phyloP scores from a whole-genome alignment of 768 basidiomycete genomes.

The Termitomyces eurrhizus region DNA sequence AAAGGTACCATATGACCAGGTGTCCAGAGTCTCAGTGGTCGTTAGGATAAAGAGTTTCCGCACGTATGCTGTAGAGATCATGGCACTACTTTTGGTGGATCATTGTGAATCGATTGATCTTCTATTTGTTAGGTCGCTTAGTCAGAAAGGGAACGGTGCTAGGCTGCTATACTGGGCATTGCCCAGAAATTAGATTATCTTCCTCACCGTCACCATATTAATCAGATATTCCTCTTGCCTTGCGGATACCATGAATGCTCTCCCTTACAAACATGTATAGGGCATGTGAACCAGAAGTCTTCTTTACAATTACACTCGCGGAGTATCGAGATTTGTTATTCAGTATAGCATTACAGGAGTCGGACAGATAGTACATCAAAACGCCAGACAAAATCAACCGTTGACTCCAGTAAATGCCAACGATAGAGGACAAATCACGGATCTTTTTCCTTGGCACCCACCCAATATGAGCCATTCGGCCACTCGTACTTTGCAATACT shows the following conservation, averaged over 20 bases:
- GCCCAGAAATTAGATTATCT: background rate
- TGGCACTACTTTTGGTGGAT: no score
- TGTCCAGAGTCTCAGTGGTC: no score
- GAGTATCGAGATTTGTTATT: no score
- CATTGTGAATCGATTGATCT: background rate
- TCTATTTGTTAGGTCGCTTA: background rate
- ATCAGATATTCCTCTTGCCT: background rate
- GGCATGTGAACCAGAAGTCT: background rate
- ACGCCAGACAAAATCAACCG: background rate
- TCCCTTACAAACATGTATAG: background rate
- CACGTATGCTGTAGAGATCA: no score
- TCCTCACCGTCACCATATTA: no score
- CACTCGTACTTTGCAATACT: constrained; percentile 84
- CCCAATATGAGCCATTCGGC: constrained; percentile 86
- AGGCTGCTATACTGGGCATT: background rate
- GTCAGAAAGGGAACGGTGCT: background rate
- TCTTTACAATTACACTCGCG: background rate
- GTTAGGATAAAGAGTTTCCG: no score
- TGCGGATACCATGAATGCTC: background rate
- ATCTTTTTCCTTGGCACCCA: constrained; percentile 18
- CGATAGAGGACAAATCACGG: background rate
- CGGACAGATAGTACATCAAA: background rate
- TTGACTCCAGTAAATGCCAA: background rate
- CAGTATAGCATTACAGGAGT: background rate
- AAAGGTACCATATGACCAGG: no score